These are phyloP conservation scores for Xerocomus potaroensis DNA, from an alignment of 768 basidiomycete genomes.

Conservation along the genomic window DNA sequence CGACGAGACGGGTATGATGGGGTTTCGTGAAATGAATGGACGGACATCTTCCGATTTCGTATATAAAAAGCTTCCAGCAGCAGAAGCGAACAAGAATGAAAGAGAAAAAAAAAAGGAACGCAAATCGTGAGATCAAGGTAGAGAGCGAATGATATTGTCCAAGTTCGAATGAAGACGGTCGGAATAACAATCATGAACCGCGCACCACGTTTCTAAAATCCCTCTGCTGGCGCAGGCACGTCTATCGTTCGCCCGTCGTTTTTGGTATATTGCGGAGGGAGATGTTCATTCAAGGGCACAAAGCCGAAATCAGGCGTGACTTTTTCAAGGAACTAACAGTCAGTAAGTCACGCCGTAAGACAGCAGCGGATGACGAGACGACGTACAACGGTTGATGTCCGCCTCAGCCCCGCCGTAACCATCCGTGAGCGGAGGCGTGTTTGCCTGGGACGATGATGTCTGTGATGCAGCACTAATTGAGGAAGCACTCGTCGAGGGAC, in stretches of 20 bases:
- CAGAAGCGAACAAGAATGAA: slow-evolving; percentile 30
- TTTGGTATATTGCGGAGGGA: slow-evolving; percentile 62
- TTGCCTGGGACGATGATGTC: slow-evolving; percentile 75
- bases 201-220: slow-evolving; percentile 29
- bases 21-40: slow-evolving; percentile 33
- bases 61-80: slow-evolving; percentile 22
- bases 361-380: slow-evolving; percentile 17
- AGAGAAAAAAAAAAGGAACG: slow-evolving; percentile 26
- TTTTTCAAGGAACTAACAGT: slow-evolving; percentile 39
- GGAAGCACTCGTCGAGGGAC: slow-evolving; percentile 70
- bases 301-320: slow-evolving; percentile 86
- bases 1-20: slow-evolving; percentile 32
- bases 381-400: slow-evolving; percentile 84
- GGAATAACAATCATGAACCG: slow-evolving; percentile 26
- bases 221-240: slow-evolving; percentile 19
- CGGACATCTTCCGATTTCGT: slow-evolving; percentile 34
- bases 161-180: slow-evolving; percentile 31
- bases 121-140: slow-evolving; percentile 31
- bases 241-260: slow-evolving; percentile 47
- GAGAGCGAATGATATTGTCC: slow-evolving; percentile 28
- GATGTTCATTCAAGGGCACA: slow-evolving; percentile 76
- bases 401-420: slow-evolving; percentile 61
- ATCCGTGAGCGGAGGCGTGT: slow-evolving; percentile 68
- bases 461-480: slow-evolving; percentile 74
- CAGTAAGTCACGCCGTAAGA: slow-evolving; percentile 44